phyloP scores from a whole-genome alignment of 2,329 filamentous ascomycete genomes.

The Stachybotrys chlorohalonatus region DNA sequence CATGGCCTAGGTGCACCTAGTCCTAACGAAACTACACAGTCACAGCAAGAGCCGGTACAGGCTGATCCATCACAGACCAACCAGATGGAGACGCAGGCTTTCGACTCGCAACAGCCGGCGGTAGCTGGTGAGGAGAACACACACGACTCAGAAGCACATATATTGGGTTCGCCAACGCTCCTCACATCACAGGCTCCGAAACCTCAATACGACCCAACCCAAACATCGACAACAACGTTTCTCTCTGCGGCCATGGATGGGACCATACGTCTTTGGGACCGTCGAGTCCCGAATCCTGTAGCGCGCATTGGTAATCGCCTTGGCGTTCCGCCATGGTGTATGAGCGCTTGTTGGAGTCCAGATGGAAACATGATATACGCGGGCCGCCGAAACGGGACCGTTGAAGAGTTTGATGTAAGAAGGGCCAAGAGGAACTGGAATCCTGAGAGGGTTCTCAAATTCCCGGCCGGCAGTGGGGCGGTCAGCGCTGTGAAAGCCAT shows the following conservation, averaged over 20 bases:
- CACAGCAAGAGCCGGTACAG: neutral
- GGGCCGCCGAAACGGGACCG: conserved; percentile 80
- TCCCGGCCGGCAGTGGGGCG: conserved; percentile 80
- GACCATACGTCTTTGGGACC: conserved; percentile 86
- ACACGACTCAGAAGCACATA: no score
- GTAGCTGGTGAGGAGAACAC: neutral
- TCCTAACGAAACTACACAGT: neutral
- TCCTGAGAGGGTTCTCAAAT: conserved; percentile 72
- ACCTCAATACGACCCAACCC: conserved; percentile 41
- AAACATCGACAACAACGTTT: conserved; percentile 70
- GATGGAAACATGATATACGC: conserved; percentile 95
- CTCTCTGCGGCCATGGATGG: conserved; percentile 84
- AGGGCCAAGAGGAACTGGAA: conserved; percentile 59
- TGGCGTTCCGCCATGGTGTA: conserved; percentile 89
- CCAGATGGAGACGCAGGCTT: neutral
- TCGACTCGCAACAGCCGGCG: neutral
- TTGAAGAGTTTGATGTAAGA: conserved; percentile 88
- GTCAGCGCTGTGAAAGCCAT: conserved; percentile 84
- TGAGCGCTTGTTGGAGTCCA: conserved; percentile 92
- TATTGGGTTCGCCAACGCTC: conserved; percentile 3
- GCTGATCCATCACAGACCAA: neutral
- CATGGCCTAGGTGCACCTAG: neutral
- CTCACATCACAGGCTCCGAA: conserved; percentile 27
- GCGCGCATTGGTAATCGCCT: conserved; percentile 68
- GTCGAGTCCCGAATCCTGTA: conserved; percentile 64